phyloP scores from a whole-genome alignment of 2,329 filamentous ascomycete genomes.

The Pseudonectria foliicola region DNA sequence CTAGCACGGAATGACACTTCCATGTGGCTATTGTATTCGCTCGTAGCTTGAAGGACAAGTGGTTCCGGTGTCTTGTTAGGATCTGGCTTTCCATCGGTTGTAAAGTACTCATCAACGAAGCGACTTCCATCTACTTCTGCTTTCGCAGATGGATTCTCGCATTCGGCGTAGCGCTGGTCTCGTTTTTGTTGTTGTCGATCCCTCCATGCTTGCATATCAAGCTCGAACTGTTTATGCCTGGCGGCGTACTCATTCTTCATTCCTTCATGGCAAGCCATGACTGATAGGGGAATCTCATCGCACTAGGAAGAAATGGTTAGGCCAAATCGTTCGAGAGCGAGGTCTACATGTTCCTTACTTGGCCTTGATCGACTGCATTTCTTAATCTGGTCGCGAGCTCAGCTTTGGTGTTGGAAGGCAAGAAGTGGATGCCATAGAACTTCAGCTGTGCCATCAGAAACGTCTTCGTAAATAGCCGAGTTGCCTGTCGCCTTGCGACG shows the following conservation, averaged over 20 bases:
- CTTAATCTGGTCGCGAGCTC: neutral
- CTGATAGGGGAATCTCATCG: neutral
- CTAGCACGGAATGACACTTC: neutral
- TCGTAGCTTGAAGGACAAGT: slow-evolving; percentile 1
- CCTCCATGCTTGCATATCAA: neutral
- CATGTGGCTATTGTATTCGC: neutral
- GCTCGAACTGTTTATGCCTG: slow-evolving; percentile 1
- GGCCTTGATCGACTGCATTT: neutral
- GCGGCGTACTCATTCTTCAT: slow-evolving; percentile 5
- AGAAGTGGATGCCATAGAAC: too few species aligned
- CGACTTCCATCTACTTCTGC: neutral
- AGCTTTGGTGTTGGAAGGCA: too few species aligned
- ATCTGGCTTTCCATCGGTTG: slow-evolving; percentile 6
- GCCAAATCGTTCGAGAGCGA: too few species aligned
- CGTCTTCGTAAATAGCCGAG: too few species aligned
- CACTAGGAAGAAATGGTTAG: neutral
- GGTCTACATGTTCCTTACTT: neutral
- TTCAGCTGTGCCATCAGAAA: too few species aligned
- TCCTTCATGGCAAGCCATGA: slow-evolving; percentile 2
- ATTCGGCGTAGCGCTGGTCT: slow-evolving; percentile 2
- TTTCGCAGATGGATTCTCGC: slow-evolving; percentile 3
- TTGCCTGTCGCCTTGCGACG: too few species aligned
- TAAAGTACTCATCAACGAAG: slow-evolving; percentile 7
- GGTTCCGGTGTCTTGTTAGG: slow-evolving; percentile 1
- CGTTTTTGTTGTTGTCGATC: neutral